A percentile compares a stretch with the other conserved stretches of the same genome.
Evolutionary conservation across 345 rosid species (phyloP).

Genomic region (Moricandia moricandioides): DNA sequence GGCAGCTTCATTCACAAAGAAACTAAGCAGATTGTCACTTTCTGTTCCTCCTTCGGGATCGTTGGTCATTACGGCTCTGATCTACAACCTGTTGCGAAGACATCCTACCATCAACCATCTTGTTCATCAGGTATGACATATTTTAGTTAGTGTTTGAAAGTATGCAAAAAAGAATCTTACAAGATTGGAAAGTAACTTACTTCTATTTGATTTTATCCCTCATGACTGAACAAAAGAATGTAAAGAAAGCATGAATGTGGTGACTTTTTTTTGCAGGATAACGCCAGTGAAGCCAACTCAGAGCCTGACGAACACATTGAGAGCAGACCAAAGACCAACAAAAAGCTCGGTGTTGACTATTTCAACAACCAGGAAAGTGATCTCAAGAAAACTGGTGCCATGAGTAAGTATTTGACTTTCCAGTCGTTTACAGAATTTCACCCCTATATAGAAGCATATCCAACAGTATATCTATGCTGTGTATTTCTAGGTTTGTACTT

Average conservation of each 20-base stretch:
- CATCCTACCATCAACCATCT: slow-evolving; percentile 92
- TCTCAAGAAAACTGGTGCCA: slow-evolving; percentile 70
- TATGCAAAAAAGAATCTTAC: not conserved
- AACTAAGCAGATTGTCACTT: slow-evolving; percentile 77
- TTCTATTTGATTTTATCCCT: not conserved
- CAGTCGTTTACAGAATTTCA: not conserved
- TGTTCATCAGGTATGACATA: slow-evolving; percentile 66
- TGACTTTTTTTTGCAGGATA: too few species aligned
- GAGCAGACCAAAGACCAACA: slow-evolving; percentile 30
- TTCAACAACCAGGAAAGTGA: slow-evolving; percentile 60
- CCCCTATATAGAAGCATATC: not conserved
- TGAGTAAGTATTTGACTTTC: slow-evolving; percentile 49
- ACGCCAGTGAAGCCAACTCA: slow-evolving; percentile 28
- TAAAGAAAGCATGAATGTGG: not conserved
- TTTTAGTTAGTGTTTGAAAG: slow-evolving; percentile 9
- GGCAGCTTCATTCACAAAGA: slow-evolving; percentile 93
- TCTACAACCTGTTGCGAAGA: slow-evolving; percentile 79
- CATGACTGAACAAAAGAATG: not conserved
- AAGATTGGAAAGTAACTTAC: not conserved
- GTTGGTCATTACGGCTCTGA: slow-evolving; percentile 70
- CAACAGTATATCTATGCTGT: not conserved
- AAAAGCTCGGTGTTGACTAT: slow-evolving; percentile 59
- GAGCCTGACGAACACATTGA: slow-evolving; percentile 41
- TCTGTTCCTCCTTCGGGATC: slow-evolving; percentile 86
- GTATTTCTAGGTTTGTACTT: not conserved